A percentile compares a stretch with the other conserved stretches of the same genome.
phyloP scores from a whole-genome alignment of 371 early-diverging fungal species.

The Mortierella sp. region DNA sequence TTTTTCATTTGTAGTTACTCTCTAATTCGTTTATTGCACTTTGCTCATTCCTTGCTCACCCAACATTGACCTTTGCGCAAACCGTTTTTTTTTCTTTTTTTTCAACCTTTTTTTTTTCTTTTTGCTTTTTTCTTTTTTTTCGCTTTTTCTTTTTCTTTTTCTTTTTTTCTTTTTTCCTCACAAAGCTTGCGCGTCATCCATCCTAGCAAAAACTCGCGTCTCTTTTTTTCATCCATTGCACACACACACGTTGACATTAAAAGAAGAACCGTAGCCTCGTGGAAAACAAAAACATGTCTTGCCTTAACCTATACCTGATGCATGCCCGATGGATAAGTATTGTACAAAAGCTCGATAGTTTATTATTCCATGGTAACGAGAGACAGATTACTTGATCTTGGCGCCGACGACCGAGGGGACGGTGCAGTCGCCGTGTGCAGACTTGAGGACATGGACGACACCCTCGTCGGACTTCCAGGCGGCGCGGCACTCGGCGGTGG shows the following conservation, averaged over 20 bases:
- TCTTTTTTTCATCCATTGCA: background rate
- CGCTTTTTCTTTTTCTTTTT: slow-evolving; percentile 1
- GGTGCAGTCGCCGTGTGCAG: slow-evolving; percentile 69
- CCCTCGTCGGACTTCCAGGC: slow-evolving; percentile 78
- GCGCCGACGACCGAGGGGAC: slow-evolving; percentile 77
- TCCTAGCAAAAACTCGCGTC: background rate
- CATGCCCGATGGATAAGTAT: background rate
- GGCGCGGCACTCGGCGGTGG: slow-evolving; percentile 85
- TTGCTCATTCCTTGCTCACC: background rate
- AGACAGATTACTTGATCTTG: slow-evolving; percentile 76
- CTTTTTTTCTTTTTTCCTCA: background rate
- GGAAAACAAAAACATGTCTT: background rate
- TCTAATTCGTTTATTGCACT: background rate
- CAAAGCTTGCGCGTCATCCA: background rate
- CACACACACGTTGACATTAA: background rate
- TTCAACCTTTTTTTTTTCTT: background rate
- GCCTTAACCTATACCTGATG: background rate
- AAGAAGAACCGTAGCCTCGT: background rate
- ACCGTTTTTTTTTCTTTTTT: background rate
- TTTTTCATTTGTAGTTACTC: background rate
- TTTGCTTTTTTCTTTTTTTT: background rate
- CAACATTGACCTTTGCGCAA: background rate
- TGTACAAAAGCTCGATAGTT: slow-evolving; percentile 3
- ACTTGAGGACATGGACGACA: slow-evolving; percentile 70
- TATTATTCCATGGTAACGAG: background rate